A percentile compares a stretch with the other conserved stretches of the same genome.
Evolutionary conservation across 148 eudicot genomes (phyloP).

Genomic region (Cornus florida): DNA sequence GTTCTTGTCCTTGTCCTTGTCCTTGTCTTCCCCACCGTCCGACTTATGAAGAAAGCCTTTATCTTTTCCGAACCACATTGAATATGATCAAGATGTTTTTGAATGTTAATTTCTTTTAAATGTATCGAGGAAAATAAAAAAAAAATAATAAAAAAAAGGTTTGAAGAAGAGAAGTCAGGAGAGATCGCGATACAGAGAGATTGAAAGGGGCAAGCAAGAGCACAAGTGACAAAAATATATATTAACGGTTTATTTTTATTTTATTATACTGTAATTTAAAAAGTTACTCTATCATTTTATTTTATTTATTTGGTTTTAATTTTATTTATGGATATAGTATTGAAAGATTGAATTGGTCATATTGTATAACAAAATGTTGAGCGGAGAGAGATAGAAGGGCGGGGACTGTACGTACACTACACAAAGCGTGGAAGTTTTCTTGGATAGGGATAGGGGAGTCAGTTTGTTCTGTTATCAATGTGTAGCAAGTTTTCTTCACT

Average conservation of each 20-base stretch:
- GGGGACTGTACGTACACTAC: background rate
- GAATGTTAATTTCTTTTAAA: background rate
- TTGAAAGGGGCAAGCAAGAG: background rate
- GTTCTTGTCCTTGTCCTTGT: too few relatives aligned
- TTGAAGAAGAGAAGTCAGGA: background rate
- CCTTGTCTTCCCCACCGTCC: background rate
- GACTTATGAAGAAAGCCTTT: slow-evolving; percentile 13
- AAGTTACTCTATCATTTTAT: background rate
- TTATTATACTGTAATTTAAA: background rate
- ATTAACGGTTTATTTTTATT: background rate
- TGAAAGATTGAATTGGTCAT: slow-evolving; percentile 16
- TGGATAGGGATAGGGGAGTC: slow-evolving; percentile 23
- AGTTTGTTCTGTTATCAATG: slow-evolving; percentile 10
- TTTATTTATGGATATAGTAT: background rate
- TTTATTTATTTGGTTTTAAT: too few relatives aligned
- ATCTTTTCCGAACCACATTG: slow-evolving; percentile 33
- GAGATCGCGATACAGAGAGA: background rate
- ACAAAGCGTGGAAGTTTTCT: background rate
- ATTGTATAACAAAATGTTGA: background rate
- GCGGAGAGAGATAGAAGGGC: background rate
- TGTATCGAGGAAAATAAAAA: background rate
- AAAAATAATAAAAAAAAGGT: too few relatives aligned
- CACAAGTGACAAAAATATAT: background rate
- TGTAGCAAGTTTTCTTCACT: too few relatives aligned
- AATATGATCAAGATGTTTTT: background rate